A percentile compares a stretch with the other conserved stretches of the same genome.
These are phyloP conservation scores for Metschnikowia proteae DNA, from an alignment of 805 yeast species.

Conservation along the genomic window DNA sequence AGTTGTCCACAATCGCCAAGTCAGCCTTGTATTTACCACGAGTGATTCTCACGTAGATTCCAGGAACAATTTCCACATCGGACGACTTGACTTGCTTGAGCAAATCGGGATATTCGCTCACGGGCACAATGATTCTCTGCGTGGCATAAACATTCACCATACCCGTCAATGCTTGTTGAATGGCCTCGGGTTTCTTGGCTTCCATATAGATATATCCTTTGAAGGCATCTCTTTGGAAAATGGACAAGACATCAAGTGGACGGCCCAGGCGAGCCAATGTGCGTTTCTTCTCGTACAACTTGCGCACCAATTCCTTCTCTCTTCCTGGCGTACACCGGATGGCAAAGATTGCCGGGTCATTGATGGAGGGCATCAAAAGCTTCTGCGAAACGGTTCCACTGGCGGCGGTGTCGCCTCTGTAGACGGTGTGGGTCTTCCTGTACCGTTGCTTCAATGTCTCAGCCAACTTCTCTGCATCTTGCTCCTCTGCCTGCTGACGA, in stretches of 20 bases:
- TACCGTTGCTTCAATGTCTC: slow-evolving; percentile 88
- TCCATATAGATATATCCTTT: slow-evolving; percentile 90
- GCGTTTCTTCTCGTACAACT: slow-evolving; percentile 76
- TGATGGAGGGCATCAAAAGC: slow-evolving; percentile 88
- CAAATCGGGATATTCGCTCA: slow-evolving; percentile 90
- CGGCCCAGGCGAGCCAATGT: slow-evolving; percentile 70
- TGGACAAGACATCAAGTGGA: slow-evolving; percentile 82
- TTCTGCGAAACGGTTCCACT: slow-evolving; percentile 78
- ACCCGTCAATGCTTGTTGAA: slow-evolving; percentile 82
- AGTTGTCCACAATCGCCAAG: slow-evolving; percentile 86
- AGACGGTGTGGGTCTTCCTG: slow-evolving; percentile 79
- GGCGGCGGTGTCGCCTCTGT: slow-evolving; percentile 75
- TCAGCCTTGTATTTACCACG: slow-evolving; percentile 92
- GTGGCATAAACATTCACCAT: slow-evolving; percentile 75
- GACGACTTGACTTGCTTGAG: slow-evolving; percentile 84
- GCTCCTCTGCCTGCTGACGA: slow-evolving; percentile 82
- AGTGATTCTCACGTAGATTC: slow-evolving; percentile 85
- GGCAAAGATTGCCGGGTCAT: slow-evolving; percentile 96
- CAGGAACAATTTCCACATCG: slow-evolving; percentile 86
- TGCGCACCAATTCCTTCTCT: slow-evolving; percentile 86
- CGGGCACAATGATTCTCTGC: slow-evolving; percentile 85
- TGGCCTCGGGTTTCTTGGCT: slow-evolving; percentile 91
- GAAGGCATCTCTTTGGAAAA: slow-evolving; percentile 91
- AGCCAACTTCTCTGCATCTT: slow-evolving; percentile 92
- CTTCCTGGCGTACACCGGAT: slow-evolving; percentile 89